phyloP scores from a whole-genome alignment of 1,139 yeast genomes.

The Torulaspora globosa region DNA sequence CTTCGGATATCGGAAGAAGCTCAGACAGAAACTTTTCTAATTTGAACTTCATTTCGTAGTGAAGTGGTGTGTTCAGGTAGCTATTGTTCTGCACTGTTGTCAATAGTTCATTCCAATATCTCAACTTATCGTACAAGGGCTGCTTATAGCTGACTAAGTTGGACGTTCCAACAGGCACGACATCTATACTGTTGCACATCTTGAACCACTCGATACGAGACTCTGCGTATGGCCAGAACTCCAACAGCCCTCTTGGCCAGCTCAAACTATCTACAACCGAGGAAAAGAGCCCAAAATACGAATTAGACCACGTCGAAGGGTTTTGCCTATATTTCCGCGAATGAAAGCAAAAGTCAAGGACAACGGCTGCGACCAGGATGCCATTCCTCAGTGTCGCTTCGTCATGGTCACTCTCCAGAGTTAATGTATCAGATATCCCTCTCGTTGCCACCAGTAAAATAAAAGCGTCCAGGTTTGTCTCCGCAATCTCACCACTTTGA shows the following conservation, averaged over 20 bases:
- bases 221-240: slow-evolving; percentile 33
- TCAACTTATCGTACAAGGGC: slow-evolving; percentile 31
- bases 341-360: slow-evolving; percentile 24
- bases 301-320: slow-evolving; percentile 18
- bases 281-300: slow-evolving; percentile 29
- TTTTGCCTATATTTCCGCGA: slow-evolving; percentile 20
- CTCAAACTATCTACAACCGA: slow-evolving; percentile 21
- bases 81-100: slow-evolving; percentile 20
- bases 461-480: slow-evolving; percentile 16
- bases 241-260: slow-evolving; percentile 26
- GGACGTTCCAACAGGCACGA: slow-evolving; percentile 23
- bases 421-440: slow-evolving; percentile 16
- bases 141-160: slow-evolving; percentile 32
- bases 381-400: slow-evolving; percentile 3
- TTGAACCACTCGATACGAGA: slow-evolving; percentile 33
- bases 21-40: slow-evolving; percentile 32
- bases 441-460: slow-evolving; percentile 19
- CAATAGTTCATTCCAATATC: slow-evolving; percentile 32
- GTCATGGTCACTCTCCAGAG: slow-evolving; percentile 9
- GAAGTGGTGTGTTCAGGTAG: slow-evolving; percentile 26
- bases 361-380: slow-evolving; percentile 17
- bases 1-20: slow-evolving; percentile 32
- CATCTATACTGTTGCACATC: slow-evolving; percentile 19
- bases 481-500: background rate
- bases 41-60: slow-evolving; percentile 28